Evolutionary conservation across 176 grass and related monocot species (phyloP).

Genomic region (Pharus latifolius): DNA sequence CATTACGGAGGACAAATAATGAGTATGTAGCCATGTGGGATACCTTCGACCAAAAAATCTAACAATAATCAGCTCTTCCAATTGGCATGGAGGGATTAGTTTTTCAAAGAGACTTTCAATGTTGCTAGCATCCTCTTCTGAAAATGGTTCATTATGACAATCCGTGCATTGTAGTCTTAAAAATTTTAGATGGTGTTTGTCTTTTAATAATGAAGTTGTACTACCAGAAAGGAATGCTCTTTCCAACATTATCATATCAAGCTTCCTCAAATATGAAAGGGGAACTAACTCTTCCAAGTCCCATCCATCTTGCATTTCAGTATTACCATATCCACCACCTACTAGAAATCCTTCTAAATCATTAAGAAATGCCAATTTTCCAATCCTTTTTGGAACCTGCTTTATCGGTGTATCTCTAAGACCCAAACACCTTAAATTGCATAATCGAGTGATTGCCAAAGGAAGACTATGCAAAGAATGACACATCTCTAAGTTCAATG

Average conservation of each 20-base stretch:
- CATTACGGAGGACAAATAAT: not conserved
- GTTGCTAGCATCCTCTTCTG: too few species aligned
- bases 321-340: not conserved
- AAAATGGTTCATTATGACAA: too few species aligned
- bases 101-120: too few species aligned
- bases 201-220: not conserved
- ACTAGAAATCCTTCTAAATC: not conserved
- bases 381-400: not conserved
- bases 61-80: too few species aligned
- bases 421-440: not conserved
- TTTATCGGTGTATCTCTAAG: not conserved
- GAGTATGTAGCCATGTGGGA: too few species aligned
- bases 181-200: constrained; percentile 3
- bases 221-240: not conserved
- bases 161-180: too few species aligned
- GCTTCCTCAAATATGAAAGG: not conserved
- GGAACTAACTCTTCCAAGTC: constrained; percentile 6
- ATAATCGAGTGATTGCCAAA: not conserved
- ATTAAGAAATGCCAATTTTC: not conserved
- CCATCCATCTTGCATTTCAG: not conserved
- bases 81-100: too few species aligned
- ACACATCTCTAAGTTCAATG: not conserved
- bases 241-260: constrained; percentile 5
- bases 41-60: too few species aligned
- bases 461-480: not conserved